Evolutionary conservation across 78 protist species (phyloP), one percentile per base, ranked within the genome.

Genomic region (Diacronema lutheri): DNA sequence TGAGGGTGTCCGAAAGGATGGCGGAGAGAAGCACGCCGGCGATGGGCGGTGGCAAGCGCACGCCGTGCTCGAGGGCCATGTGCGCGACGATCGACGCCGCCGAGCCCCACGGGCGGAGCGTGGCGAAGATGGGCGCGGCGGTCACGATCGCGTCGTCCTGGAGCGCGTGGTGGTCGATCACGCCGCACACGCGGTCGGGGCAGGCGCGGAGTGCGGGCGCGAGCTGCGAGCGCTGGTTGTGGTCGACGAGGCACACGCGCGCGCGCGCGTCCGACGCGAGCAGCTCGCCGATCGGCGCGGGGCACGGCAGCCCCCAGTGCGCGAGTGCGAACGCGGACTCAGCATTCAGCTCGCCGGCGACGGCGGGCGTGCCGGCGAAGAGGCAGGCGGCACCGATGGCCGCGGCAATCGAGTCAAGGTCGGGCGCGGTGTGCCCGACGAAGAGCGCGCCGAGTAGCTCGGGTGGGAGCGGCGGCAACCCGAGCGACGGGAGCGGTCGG

Each of bases 1-100:
- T 68, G 76, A 68, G 76, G 21, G 76, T 68, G 46, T 68, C 76
- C 21, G 76, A 68, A 50, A 68, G 76, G 46, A 68, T 68, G 7
- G 56, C 76, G 33, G 4, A 26, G 19, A 68, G 46, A 20, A 68
- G 76, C 46, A 38, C 13, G 20, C 76, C 76, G 23, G 35, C 76
- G 56, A 38, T 26, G 10, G 10, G 19, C 21, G 4, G 7, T 1
- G 76, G 76, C 40, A 68, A 2, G 31, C 0, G 11, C 25, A 11
- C 26, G 21, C 19, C 2, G 12, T 37, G 40, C 46, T 0, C 31
- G 76, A 68, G 3, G 23, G 26, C 10, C 7, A 50, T 23, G n/a
- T 68, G 76, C 35, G 76, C 46, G 76, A 68, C 37, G 76, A 68
- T 68, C 2, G 76, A 19, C 12, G 56, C 33, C 40, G 19, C 19